Evolutionary conservation across 768 basidiomycete genomes (phyloP).

Genomic region (Phallus indusiatus): DNA sequence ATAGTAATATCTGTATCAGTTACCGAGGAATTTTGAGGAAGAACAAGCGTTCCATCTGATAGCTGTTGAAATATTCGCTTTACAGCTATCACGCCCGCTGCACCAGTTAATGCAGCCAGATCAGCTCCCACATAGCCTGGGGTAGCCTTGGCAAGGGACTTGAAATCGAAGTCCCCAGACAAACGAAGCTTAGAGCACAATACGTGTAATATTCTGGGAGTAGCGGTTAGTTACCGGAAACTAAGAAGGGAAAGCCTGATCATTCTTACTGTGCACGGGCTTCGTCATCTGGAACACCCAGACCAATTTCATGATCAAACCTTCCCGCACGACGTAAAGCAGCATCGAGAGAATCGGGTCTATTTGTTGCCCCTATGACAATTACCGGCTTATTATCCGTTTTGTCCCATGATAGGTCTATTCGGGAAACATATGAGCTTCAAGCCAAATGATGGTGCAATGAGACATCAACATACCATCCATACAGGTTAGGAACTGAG

Average conservation of each 20-base stretch:
- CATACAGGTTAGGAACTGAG: conserved; percentile 97
- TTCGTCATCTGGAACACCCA: conserved; percentile 92
- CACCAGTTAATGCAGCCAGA: conserved; percentile 79
- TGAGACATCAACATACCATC: conserved; percentile 54
- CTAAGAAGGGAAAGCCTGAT: neutral
- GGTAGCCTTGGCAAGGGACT: conserved; percentile 78
- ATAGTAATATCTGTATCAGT: conserved; percentile 31
- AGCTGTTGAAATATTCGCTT: conserved; percentile 85
- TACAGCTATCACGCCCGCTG: conserved; percentile 92
- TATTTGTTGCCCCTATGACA: conserved; percentile 93
- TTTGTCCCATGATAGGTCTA: conserved; percentile 94
- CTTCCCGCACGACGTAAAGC: conserved; percentile 88
- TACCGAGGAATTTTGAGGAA: conserved; percentile 32
- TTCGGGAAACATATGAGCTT: neutral
- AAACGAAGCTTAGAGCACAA: conserved; percentile 76
- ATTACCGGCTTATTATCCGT: conserved; percentile 87
- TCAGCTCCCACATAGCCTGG: conserved; percentile 98
- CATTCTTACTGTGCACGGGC: conserved; percentile 73
- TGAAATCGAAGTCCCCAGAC: conserved; percentile 83
- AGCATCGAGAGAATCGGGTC: conserved; percentile 90
- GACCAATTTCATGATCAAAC: conserved; percentile 96
- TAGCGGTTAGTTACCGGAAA: neutral
- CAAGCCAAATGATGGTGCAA: neutral
- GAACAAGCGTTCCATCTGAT: conserved; percentile 52
- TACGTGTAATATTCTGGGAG: conserved; percentile 72